Percentiles rank a stretch among this genome's conserved stretches.
Evolutionary conservation across 164 flowering plant genomes (phyloP).

Genomic region (Macadamia tetraphylla): DNA sequence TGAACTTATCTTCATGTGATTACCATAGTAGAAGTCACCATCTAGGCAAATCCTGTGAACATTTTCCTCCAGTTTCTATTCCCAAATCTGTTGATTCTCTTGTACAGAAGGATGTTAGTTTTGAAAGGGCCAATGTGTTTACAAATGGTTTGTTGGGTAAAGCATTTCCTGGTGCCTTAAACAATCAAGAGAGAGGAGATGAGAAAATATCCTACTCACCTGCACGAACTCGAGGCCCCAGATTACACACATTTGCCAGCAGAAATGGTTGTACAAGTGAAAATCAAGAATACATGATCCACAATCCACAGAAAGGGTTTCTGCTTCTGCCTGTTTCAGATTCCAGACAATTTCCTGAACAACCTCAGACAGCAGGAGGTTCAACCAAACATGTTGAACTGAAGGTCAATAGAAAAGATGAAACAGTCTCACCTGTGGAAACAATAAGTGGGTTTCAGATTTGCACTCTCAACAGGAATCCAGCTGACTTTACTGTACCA

Average conservation of each 20-base stretch:
- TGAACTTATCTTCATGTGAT: slow-evolving; percentile 22
- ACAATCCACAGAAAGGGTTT: slow-evolving; percentile 16
- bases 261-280: slow-evolving; percentile 12
- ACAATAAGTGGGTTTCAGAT: slow-evolving; percentile 15
- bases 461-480: slow-evolving; percentile 66
- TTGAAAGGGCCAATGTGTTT: slow-evolving; percentile 13
- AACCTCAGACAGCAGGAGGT: slow-evolving; percentile 11
- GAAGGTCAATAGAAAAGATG: slow-evolving; percentile 12
- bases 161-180: slow-evolving; percentile 6
- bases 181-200: slow-evolving; percentile 20
- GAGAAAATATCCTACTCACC: slow-evolving; percentile 16
- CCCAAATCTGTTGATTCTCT: slow-evolving; percentile 22
- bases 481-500: slow-evolving; percentile 69
- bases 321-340: slow-evolving; percentile 13
- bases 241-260: slow-evolving; percentile 19
- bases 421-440: slow-evolving; percentile 13
- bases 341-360: not conserved
- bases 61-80: slow-evolving; percentile 16
- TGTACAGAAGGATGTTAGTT: slow-evolving; percentile 13
- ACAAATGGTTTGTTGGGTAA: slow-evolving; percentile 8
- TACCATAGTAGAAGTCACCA: slow-evolving; percentile 15
- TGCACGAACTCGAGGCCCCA: slow-evolving; percentile 14
- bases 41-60: slow-evolving; percentile 15
- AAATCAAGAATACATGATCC: slow-evolving; percentile 16
- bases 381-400: slow-evolving; percentile 11